Evolutionary conservation across 331 rosid genomes (phyloP).

Genomic region (Spiraea crenata): DNA sequence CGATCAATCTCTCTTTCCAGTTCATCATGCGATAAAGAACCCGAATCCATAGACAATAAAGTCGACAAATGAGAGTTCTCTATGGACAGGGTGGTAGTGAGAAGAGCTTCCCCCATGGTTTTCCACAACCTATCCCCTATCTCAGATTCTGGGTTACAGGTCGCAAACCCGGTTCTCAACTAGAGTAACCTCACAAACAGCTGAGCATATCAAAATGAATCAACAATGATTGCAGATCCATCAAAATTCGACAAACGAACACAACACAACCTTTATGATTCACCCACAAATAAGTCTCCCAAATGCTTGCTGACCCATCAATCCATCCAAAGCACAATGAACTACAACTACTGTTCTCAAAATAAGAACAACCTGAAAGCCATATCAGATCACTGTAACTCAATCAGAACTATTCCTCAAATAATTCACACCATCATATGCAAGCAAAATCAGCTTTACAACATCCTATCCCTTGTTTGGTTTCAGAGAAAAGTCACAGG

Average conservation of each 20-base stretch:
- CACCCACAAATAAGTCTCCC: conserved; percentile 18
- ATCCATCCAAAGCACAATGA: conserved; percentile 20
- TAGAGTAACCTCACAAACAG: conserved; percentile 29
- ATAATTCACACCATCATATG: neutral
- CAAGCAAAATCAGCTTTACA: conserved; percentile 3
- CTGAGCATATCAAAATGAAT: conserved; percentile 9
- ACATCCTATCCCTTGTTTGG: neutral
- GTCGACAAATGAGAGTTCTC: conserved; percentile 40
- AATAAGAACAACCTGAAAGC: conserved; percentile 24
- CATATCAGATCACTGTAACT: conserved; percentile 11
- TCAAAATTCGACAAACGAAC: conserved; percentile 23
- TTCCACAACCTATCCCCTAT: conserved; percentile 10
- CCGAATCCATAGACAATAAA: conserved; percentile 42
- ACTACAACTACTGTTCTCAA: neutral
- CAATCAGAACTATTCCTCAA: conserved; percentile 2
- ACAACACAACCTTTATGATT: conserved; percentile 6
- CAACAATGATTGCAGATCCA: conserved; percentile 15
- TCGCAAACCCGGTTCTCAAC: conserved; percentile 11
- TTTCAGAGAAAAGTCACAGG: neutral
- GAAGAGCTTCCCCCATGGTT: conserved; percentile 44
- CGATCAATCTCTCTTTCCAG: conserved; percentile 41
- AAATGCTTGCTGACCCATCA: conserved; percentile 20
- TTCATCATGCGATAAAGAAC: conserved; percentile 38
- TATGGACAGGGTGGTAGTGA: conserved; percentile 40
- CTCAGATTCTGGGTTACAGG: conserved; percentile 14